phyloP scores from a whole-genome alignment of 202 grass and related monocot species.

The Schoenoplectus triqueter region DNA sequence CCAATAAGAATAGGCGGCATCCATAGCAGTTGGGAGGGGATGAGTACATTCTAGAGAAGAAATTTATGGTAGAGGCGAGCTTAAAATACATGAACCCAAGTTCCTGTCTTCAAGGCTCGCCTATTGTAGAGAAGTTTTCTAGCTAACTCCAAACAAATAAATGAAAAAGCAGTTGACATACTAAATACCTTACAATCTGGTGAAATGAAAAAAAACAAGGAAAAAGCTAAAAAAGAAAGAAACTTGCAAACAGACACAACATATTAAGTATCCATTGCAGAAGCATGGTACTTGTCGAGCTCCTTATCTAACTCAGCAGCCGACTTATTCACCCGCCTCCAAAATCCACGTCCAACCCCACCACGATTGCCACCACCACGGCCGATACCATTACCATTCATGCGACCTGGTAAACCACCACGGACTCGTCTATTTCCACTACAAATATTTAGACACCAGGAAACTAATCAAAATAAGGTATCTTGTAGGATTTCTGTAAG shows the following conservation, averaged over 20 bases:
- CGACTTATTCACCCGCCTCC: slow-evolving; percentile 58
- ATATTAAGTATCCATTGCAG: slow-evolving; percentile 72
- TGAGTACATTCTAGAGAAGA: too few relatives aligned
- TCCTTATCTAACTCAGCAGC: slow-evolving; percentile 84
- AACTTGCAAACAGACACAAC: not conserved
- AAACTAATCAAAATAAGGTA: not conserved
- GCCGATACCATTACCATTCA: slow-evolving; percentile 36
- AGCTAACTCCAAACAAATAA: not conserved
- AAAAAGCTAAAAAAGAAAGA: not conserved
- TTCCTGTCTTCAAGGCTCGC: not conserved
- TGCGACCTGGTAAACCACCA: slow-evolving; percentile 46
- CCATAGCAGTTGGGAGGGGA: not conserved
- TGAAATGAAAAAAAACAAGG: not conserved
- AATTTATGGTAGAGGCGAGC: too few relatives aligned
- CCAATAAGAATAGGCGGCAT: not conserved
- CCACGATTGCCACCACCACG: slow-evolving; percentile 33
- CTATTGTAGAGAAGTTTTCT: not conserved
- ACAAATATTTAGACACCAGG: slow-evolving; percentile 17
- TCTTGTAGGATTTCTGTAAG: not conserved
- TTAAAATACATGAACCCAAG: too few relatives aligned
- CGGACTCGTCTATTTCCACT: slow-evolving; percentile 47
- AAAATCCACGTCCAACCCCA: slow-evolving; percentile 55
- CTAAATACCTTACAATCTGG: slow-evolving; percentile 13
- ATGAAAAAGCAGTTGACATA: not conserved
- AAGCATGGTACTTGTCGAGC: slow-evolving; percentile 77